A percentile compares a stretch with the other conserved stretches of the same genome.
Evolutionary conservation across 2,329 filamentous ascomycete species (phyloP).

Genomic region (Gnomoniopsis sp.): DNA sequence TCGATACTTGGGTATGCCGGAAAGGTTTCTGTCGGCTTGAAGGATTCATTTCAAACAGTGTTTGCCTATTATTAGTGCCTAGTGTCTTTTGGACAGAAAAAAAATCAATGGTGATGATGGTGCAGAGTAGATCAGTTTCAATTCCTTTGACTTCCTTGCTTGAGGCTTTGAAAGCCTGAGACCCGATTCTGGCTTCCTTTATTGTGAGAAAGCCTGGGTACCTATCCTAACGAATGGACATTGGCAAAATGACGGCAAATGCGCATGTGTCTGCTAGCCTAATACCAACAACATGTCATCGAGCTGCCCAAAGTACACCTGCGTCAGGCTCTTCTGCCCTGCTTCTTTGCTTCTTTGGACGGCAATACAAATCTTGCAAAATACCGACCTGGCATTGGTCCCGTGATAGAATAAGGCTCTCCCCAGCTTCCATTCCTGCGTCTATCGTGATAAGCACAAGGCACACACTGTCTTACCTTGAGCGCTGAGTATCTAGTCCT

Average conservation of each 20-base stretch:
- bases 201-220: neutral
- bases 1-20: neutral
- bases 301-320: too few species aligned
- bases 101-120: too few species aligned
- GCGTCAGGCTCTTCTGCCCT: neutral
- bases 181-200: neutral
- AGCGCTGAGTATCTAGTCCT: too few species aligned
- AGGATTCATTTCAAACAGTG: neutral
- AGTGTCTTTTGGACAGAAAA: neutral
- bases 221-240: neutral
- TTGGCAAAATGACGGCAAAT: neutral
- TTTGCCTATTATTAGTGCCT: slow-evolving; percentile 1
- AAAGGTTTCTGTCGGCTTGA: neutral
- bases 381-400: too few species aligned
- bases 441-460: too few species aligned
- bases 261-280: neutral
- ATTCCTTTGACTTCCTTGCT: neutral
- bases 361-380: too few species aligned
- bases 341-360: too few species aligned
- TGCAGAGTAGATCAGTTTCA: too few species aligned
- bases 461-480: too few species aligned
- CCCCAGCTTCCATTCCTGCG: neutral
- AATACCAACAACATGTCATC: too few species aligned
- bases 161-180: neutral
- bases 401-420: too few species aligned